Percentiles rank a stretch among this genome's conserved stretches.
Conservation (phyloP, 2,329 filamentous ascomycete species). For the Cordyceps militaris region DNA sequence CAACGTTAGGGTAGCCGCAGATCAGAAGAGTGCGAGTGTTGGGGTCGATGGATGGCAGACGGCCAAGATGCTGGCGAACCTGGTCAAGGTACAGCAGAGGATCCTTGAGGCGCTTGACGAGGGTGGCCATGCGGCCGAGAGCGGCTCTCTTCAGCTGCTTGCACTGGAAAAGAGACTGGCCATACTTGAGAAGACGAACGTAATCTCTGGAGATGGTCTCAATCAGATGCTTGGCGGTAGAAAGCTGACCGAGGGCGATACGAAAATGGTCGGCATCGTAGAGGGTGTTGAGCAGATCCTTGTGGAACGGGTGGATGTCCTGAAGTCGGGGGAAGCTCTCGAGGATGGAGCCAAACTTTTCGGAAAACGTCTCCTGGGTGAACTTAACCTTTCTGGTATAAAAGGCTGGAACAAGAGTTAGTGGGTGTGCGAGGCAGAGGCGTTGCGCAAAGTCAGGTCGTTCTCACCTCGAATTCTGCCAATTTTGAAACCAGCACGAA, state of each 20-base stretch:
- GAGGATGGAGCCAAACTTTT: conserved; percentile 86
- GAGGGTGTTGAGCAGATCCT: conserved; percentile 79
- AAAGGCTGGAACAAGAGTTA: conserved; percentile 51
- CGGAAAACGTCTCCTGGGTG: conserved; percentile 91
- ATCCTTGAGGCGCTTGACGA: conserved; percentile 90
- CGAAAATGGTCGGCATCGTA: conserved; percentile 98
- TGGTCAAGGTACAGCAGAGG: conserved; percentile 93
- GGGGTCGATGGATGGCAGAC: conserved; percentile 96
- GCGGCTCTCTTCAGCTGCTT: conserved; percentile 97
- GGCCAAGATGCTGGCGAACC: conserved; percentile 83
- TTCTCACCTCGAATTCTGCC: conserved; percentile 67
- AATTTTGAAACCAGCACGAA: conserved; percentile 90
- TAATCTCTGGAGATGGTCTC: conserved; percentile 96
- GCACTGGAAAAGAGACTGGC: conserved; percentile 94
- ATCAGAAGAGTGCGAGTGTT: conserved; percentile 95
- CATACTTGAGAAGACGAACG: conserved; percentile 86
- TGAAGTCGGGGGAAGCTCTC: conserved; percentile 87
- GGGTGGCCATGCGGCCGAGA: conserved; percentile 95
- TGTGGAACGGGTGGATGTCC: conserved; percentile 93
- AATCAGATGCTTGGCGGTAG: conserved; percentile 91
- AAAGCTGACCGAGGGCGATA: conserved; percentile 92
- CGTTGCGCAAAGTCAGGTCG: not conserved
- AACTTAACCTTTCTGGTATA: conserved; percentile 99
- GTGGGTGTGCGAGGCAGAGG: not conserved
- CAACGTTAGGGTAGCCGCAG: conserved; percentile 95